phyloP scores from a whole-genome alignment of 345 rosid species.

The Linum usitatissimum region DNA sequence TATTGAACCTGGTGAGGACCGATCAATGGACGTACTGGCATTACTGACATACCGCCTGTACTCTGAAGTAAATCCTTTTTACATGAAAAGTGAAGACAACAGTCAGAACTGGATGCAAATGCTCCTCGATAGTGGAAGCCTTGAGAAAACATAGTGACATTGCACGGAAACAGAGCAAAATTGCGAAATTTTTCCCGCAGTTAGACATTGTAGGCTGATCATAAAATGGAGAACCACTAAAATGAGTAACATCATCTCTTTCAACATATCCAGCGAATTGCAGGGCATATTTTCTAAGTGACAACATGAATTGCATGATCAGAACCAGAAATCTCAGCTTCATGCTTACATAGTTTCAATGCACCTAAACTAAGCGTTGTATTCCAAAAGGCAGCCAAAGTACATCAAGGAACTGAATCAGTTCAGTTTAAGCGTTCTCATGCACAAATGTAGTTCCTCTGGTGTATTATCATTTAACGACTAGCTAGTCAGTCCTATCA shows the following conservation, averaged over 20 bases:
- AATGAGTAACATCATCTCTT: background rate
- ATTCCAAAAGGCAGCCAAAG: background rate
- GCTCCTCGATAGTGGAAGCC: background rate
- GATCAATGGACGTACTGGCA: conserved; percentile 39
- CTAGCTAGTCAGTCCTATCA: background rate
- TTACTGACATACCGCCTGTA: conserved; percentile 34
- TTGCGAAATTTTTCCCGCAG: background rate
- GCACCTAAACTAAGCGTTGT: background rate
- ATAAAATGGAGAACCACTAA: background rate
- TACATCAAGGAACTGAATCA: background rate
- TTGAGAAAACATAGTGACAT: background rate
- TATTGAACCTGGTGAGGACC: conserved; percentile 41
- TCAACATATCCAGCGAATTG: background rate
- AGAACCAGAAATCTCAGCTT: background rate
- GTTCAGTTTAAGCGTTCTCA: background rate
- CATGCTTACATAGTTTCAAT: background rate
- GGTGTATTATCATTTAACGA: background rate
- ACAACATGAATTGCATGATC: background rate
- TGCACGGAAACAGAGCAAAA: no score
- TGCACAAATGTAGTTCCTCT: background rate
- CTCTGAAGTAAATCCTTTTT: conserved; percentile 50
- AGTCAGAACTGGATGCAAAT: background rate
- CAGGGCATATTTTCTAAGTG: background rate
- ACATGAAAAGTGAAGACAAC: conserved; percentile 15
- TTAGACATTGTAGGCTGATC: background rate